A percentile compares a stretch with the other conserved stretches of the same genome.
Conservation (phyloP, 352 stramenopile species). For the Phytophthora citricola region DNA sequence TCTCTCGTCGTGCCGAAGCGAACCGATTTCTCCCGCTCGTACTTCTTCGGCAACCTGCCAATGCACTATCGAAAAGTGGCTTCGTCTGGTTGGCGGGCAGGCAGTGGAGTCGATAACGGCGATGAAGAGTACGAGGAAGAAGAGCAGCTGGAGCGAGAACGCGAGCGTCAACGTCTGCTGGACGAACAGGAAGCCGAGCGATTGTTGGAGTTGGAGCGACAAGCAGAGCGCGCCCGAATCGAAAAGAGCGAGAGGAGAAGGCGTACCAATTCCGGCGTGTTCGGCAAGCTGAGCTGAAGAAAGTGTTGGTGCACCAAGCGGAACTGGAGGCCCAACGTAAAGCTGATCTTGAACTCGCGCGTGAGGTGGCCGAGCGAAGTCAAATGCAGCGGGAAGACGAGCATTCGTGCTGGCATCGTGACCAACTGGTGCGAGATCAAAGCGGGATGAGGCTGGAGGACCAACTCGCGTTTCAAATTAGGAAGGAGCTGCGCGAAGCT, state of each 20-base stretch:
- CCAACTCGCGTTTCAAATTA: slow-evolving; percentile 24
- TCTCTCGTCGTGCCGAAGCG: slow-evolving; percentile 56
- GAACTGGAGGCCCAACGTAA: slow-evolving; percentile 58
- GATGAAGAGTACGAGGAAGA: slow-evolving; percentile 81
- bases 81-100: slow-evolving; percentile 53
- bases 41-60: slow-evolving; percentile 77
- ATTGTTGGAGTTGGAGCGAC: slow-evolving; percentile 57
- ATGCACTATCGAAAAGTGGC: slow-evolving; percentile 50
- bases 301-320: slow-evolving; percentile 59
- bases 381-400: slow-evolving; percentile 53
- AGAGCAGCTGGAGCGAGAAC: slow-evolving; percentile 64
- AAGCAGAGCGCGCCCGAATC: slow-evolving; percentile 53
- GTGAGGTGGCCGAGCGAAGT: slow-evolving; percentile 25
- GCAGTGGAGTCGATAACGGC: slow-evolving; percentile 73
- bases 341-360: slow-evolving; percentile 39
- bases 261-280: slow-evolving; percentile 53
- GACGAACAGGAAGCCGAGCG: slow-evolving; percentile 70
- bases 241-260: slow-evolving; percentile 74
- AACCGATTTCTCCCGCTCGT: slow-evolving; percentile 71
- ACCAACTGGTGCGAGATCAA: slow-evolving; percentile 42
- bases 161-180: slow-evolving; percentile 60
- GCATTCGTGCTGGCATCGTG: slow-evolving; percentile 33
- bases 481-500: slow-evolving; percentile 38
- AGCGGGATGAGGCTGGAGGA: slow-evolving; percentile 60
- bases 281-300: slow-evolving; percentile 62